A percentile compares a stretch with the other conserved stretches of the same genome.
phyloP scores from a whole-genome alignment of 2,329 filamentous ascomycete species.

The Aspergillus sp. region DNA sequence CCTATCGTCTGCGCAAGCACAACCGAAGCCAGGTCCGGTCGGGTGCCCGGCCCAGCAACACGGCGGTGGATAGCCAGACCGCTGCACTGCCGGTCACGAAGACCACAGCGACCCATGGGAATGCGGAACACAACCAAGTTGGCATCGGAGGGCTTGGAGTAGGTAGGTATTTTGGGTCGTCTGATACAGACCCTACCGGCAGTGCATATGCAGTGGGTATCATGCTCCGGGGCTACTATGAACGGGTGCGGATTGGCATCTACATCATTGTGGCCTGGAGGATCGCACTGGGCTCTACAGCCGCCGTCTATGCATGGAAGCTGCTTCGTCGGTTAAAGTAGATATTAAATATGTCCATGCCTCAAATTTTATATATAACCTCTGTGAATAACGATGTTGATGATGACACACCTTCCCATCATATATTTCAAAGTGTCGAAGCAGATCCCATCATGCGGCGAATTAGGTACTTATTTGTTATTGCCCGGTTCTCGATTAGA shows the following conservation, averaged over 20 bases:
- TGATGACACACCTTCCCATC: background rate
- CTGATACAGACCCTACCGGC: slow-evolving; percentile 27
- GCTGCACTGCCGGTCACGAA: slow-evolving; percentile 33
- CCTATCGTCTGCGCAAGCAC: slow-evolving; percentile 57
- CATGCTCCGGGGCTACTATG: slow-evolving; percentile 49
- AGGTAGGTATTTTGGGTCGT: slow-evolving; percentile 34
- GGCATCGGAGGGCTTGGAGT: slow-evolving; percentile 44
- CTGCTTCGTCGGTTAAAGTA: slow-evolving; percentile 25
- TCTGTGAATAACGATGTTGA: background rate
- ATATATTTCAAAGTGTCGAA: background rate
- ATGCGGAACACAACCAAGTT: slow-evolving; percentile 37
- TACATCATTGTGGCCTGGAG: slow-evolving; percentile 45
- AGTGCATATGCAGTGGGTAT: slow-evolving; percentile 43
- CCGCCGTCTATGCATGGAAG: slow-evolving; percentile 33
- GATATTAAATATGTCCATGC: background rate
- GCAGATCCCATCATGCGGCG: too few species aligned
- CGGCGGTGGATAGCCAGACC: slow-evolving; percentile 37
- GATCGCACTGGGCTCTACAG: slow-evolving; percentile 33
- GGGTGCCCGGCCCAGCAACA: slow-evolving; percentile 34
- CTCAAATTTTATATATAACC: background rate
- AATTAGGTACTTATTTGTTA: too few species aligned
- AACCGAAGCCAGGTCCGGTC: slow-evolving; percentile 46
- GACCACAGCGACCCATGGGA: slow-evolving; percentile 9
- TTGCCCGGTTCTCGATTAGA: too few species aligned
- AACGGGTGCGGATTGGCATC: slow-evolving; percentile 42